Conservation (phyloP, 257 asterid genomes). For the Solanum rostratum region DNA sequence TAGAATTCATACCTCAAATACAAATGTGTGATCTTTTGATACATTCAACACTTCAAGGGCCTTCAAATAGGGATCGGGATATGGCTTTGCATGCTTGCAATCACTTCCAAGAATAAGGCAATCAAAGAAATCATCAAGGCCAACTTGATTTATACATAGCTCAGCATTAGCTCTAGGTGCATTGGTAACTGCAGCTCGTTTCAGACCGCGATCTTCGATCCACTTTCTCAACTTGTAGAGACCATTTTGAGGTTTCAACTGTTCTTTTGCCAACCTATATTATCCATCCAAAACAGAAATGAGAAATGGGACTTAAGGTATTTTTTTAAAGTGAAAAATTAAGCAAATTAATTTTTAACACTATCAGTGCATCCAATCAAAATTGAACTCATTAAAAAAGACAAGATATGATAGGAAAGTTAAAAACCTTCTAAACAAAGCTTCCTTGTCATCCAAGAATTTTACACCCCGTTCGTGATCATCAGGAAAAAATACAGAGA, state of each 20-base stretch:
- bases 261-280: slow-evolving; percentile 60
- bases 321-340: background rate
- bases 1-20: slow-evolving; percentile 63
- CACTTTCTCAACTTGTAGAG: slow-evolving; percentile 52
- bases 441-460: slow-evolving; percentile 71
- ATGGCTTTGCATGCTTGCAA: slow-evolving; percentile 71
- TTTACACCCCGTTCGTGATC: slow-evolving; percentile 63
- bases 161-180: slow-evolving; percentile 84
- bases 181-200: slow-evolving; percentile 88
- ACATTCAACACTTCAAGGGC: slow-evolving; percentile 70
- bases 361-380: background rate
- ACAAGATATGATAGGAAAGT: background rate
- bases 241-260: slow-evolving; percentile 56
- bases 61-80: slow-evolving; percentile 81
- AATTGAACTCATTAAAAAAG: background rate
- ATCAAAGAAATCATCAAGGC: slow-evolving; percentile 70
- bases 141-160: slow-evolving; percentile 60
- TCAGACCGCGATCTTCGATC: slow-evolving; percentile 78
- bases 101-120: slow-evolving; percentile 66
- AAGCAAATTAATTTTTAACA: background rate
- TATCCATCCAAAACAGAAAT: background rate
- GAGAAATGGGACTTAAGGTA: background rate
- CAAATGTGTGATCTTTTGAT: slow-evolving; percentile 66
- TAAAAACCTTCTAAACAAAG: slow-evolving; percentile 62
- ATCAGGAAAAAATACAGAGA: slow-evolving; percentile 56